phyloP scores from a whole-genome alignment of 129 eudicot genomes.

The Solidago caesia region DNA sequence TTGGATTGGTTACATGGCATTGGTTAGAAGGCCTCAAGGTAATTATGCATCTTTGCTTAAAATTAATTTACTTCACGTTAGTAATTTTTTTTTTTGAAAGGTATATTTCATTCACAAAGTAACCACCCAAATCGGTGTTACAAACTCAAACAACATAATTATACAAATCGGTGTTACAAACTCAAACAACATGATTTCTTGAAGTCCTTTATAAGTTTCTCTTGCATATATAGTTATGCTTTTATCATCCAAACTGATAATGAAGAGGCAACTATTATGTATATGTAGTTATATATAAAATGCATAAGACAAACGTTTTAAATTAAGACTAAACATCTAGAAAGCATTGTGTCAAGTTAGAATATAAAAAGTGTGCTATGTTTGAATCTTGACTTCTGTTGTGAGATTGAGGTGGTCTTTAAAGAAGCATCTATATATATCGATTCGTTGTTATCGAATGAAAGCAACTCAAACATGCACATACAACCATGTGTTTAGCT shows the following conservation, averaged over 20 bases:
- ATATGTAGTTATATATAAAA: conserved; percentile 6
- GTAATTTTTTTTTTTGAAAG: no score
- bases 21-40: no score
- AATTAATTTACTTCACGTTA: no score
- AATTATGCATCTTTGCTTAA: no score
- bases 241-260: no score
- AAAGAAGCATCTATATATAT: conserved; percentile 3
- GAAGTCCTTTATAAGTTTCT: conserved; percentile 2
- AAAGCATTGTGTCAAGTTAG: conserved; percentile 5
- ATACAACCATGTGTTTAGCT: conserved; percentile 24
- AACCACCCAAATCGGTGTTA: no score
- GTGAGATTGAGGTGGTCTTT: conserved; percentile 25
- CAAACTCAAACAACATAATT: no score
- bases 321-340: conserved; percentile 22
- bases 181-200: background rate
- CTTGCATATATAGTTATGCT: background rate
- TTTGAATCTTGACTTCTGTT: conserved; percentile 31
- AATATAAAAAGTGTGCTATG: conserved; percentile 20
- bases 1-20: no score
- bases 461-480: conserved; percentile 15
- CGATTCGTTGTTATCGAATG: conserved; percentile 3
- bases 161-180: no score
- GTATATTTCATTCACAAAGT: no score
- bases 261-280: background rate
- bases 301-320: background rate